phyloP scores from a whole-genome alignment of 495 filamentous ascomycete genomes.

The Alectoria sarmentosa region DNA sequence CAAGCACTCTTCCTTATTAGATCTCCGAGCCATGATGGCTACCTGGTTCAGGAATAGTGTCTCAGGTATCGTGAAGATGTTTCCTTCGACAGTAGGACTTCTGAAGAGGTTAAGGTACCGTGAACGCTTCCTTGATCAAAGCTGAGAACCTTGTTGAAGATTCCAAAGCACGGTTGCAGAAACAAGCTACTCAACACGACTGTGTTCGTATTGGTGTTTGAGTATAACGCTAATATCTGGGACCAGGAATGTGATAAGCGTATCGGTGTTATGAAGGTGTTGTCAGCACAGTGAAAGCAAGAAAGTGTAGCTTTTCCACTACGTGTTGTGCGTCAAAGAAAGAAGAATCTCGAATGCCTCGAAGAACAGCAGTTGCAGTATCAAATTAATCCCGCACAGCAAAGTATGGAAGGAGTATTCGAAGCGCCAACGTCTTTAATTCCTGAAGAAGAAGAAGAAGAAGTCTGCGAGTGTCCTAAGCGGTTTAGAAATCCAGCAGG shows the following conservation, averaged over 20 bases:
- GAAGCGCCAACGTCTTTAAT: too few relatives aligned
- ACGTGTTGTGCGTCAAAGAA: background rate
- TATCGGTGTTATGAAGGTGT: background rate
- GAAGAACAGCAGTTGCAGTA: background rate
- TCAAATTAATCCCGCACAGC: too few relatives aligned
- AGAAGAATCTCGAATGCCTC: too few relatives aligned
- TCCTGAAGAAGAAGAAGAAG: too few relatives aligned
- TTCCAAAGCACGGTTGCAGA: background rate
- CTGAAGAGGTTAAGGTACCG: background rate
- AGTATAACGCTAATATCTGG: background rate
- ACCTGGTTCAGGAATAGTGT: background rate
- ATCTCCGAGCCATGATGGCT: background rate
- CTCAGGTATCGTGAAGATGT: background rate
- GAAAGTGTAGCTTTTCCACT: background rate
- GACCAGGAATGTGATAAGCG: background rate
- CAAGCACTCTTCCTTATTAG: background rate
- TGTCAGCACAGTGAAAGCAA: background rate
- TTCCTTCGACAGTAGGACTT: background rate
- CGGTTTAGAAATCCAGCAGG: too few relatives aligned
- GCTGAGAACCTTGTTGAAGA: background rate
- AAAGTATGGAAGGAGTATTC: too few relatives aligned
- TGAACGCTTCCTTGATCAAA: background rate
- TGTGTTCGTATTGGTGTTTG: background rate
- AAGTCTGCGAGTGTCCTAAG: background rate
- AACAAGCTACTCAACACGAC: background rate